These are phyloP conservation scores for Ceratocystis cubensis DNA, from an alignment of 2,329 filamentous ascomycete species.

Conservation along the genomic window DNA sequence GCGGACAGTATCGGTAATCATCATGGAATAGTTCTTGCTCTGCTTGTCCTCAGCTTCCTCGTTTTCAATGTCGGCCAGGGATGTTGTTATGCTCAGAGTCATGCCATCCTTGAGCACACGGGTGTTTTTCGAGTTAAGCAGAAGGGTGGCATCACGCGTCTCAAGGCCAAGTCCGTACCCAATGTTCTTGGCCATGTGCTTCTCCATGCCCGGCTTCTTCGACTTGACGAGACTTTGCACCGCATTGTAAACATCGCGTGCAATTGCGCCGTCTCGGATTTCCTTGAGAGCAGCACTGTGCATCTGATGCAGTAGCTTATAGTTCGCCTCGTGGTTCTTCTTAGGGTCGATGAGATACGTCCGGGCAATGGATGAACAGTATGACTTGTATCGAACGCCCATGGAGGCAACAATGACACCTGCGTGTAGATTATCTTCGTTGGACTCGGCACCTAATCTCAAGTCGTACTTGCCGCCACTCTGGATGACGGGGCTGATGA, in stretches of 20 bases:
- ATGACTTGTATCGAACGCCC: conserved; percentile 89
- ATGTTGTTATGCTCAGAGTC: conserved; percentile 84
- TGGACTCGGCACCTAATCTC: conserved; percentile 63
- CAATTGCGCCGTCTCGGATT: conserved; percentile 70
- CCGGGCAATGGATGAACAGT: conserved; percentile 80
- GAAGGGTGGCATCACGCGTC: conserved; percentile 67
- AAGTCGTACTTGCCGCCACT: conserved; percentile 94
- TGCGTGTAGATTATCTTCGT: conserved; percentile 71
- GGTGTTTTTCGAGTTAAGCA: conserved; percentile 76
- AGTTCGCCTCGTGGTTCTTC: conserved; percentile 87
- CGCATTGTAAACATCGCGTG: conserved; percentile 86
- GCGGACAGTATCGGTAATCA: conserved; percentile 86
- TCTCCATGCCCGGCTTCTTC: conserved; percentile 91
- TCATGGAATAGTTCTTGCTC: conserved; percentile 75
- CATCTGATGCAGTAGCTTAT: conserved; percentile 73
- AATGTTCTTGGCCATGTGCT: conserved; percentile 86
- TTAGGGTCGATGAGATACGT: conserved; percentile 96
- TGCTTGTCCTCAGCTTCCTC: conserved; percentile 77
- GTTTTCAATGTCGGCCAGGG: conserved; percentile 81
- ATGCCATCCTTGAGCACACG: conserved; percentile 86
- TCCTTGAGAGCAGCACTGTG: conserved; percentile 87
- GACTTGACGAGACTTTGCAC: conserved; percentile 66
- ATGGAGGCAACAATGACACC: conserved; percentile 89
- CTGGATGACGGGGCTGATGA: conserved; percentile 78
- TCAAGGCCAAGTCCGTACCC: conserved; percentile 90